Evolutionary conservation across 163 green algal genomes (phyloP), one percentile per base, ranked within the genome.

Genomic region (Scenedesmus sp.): DNA sequence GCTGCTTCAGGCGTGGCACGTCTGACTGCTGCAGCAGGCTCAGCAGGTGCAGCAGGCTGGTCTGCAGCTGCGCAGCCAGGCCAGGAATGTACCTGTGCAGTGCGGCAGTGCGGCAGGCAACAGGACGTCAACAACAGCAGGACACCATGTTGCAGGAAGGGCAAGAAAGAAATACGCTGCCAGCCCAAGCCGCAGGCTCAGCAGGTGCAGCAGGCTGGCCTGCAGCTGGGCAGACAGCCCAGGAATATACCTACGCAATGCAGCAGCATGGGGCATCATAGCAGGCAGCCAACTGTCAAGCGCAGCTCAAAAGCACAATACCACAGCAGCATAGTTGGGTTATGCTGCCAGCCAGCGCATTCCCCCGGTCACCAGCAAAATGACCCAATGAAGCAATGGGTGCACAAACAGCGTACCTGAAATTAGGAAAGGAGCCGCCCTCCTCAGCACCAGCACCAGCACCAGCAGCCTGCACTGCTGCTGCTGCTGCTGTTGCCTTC

Each of bases 11-110:
- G 13, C 84, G 64, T 13, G 82, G 8, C 15, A 81, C 84, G 56
- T 89, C 86, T 16, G 76, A 57, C 2, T 54, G 62, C 77, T 89
- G 91, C 91, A 83, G 77, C 79, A 97, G 64, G 34, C 88, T 82
- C 59, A 97, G 89, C 82, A 96, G 64, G 84, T 96, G 95, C 87
- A 96, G 83, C 76, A 97, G 90, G 52, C 94, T 95, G 0, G 64
- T 56, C 20, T 92, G 88, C 67, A 97, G 88, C 95, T 96, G 92
- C 4, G 46, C 52, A 3, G 79, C 59, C 56, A 97, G 70, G 10
- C 81, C 92, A 15, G 93, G 87, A 7, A 94, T 87, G 70, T 96
- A 97, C n/a, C 94, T 94, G 54, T 23, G 20, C 56, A 77, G 82
- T 5, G 52, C 52, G 12, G 55, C 67, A n/a, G n/a, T n/a, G n/a